Conservation (phyloP, 495 filamentous ascomycete species). For the Lindgomyces ingoldianus region DNA sequence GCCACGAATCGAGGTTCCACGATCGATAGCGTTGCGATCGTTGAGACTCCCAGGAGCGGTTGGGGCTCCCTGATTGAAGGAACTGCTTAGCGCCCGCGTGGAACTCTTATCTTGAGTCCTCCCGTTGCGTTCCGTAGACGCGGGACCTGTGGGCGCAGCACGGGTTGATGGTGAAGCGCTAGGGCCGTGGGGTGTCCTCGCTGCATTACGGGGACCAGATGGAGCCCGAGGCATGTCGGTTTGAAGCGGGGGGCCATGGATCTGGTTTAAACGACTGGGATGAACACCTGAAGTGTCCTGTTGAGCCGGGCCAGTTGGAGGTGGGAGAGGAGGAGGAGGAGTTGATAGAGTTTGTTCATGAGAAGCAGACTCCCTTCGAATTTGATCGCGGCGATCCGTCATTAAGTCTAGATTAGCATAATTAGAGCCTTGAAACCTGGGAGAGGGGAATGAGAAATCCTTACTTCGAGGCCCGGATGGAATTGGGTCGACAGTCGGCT, state of each 20-base stretch:
- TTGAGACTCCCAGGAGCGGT: neutral
- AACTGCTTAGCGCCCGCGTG: conserved; percentile 3
- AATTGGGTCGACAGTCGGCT: conserved; percentile 57
- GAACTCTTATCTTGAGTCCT: conserved; percentile 7
- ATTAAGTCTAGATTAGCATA: conserved; percentile 12
- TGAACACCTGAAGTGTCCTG: conserved; percentile 34
- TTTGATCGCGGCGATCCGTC: conserved; percentile 12
- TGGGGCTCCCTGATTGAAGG: conserved; percentile 16
- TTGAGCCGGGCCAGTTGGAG: conserved; percentile 25
- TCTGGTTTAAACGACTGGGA: conserved; percentile 40
- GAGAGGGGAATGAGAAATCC: conserved; percentile 8
- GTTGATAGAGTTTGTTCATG: conserved; percentile 11
- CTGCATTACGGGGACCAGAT: conserved; percentile 30
- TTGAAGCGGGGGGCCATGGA: conserved; percentile 31
- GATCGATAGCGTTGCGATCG: neutral
- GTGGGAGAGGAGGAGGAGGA: conserved; percentile 31
- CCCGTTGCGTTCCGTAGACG: conserved; percentile 21
- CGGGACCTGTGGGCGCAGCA: conserved; percentile 29
- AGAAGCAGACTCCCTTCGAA: neutral
- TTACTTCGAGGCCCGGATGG: conserved; percentile 70
- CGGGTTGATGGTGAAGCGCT: conserved; percentile 25
- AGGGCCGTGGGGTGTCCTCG: conserved; percentile 21
- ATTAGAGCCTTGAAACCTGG: conserved; percentile 5
- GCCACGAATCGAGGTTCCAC: conserved; percentile 8
- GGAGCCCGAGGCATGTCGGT: conserved; percentile 31